Evolutionary conservation across 1,139 yeast genomes (phyloP).

Genomic region (Suhomyces coccinellae): DNA sequence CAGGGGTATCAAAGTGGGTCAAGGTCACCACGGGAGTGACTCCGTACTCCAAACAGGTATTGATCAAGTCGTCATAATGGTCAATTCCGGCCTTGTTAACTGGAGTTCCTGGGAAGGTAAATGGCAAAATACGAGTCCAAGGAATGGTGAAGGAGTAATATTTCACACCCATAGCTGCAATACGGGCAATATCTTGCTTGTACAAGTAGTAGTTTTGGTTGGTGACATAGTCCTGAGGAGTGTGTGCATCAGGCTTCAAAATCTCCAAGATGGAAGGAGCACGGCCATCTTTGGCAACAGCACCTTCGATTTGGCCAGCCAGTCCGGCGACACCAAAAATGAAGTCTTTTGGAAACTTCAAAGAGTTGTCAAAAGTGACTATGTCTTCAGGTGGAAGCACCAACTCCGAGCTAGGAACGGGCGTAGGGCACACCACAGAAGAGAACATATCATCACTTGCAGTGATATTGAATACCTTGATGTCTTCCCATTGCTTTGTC

Average conservation of each 20-base stretch:
- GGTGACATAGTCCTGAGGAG: conserved; percentile 26
- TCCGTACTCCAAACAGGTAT: conserved; percentile 28
- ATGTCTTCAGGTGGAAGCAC: conserved; percentile 23
- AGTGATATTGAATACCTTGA: conserved; percentile 19
- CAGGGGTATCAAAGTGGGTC: conserved; percentile 37
- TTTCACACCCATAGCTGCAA: conserved; percentile 36
- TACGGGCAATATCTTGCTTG: conserved; percentile 33
- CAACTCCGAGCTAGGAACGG: conserved; percentile 22
- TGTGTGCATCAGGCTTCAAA: conserved; percentile 8
- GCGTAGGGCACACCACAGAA: conserved; percentile 24
- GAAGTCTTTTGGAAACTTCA: conserved; percentile 23
- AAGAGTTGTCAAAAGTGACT: conserved; percentile 17
- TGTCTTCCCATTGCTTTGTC: conserved; percentile 22
- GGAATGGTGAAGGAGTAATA: conserved; percentile 34
- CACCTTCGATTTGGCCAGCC: conserved; percentile 39
- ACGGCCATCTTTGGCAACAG: conserved; percentile 33
- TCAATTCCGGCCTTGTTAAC: conserved; percentile 33
- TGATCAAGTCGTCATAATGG: conserved; percentile 35
- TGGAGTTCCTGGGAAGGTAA: conserved; percentile 29
- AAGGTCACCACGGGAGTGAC: conserved; percentile 35
- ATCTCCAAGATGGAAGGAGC: conserved; percentile 34
- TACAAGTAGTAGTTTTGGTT: conserved; percentile 34
- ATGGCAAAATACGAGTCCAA: conserved; percentile 37
- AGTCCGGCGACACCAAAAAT: conserved; percentile 28
- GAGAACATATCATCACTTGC: conserved; percentile 17